Percentiles rank a stretch among this genome's conserved stretches.
Evolutionary conservation across 441 rosid species (phyloP).

Genomic region (Jatropha podagrica): DNA sequence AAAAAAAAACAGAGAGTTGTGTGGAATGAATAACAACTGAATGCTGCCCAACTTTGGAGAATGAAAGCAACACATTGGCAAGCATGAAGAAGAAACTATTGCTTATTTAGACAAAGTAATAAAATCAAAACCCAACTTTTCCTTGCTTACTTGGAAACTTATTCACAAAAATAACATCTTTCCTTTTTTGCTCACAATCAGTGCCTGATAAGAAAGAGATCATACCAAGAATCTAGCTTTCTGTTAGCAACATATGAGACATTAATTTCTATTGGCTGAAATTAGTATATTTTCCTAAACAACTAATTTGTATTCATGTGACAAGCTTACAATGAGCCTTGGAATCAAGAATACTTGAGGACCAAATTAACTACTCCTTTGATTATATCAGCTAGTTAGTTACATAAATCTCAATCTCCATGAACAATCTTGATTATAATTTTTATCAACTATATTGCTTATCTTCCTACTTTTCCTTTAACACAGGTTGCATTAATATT

Average conservation of each 20-base stretch:
- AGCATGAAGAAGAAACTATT: background rate
- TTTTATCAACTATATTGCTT: background rate
- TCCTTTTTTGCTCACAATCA: background rate
- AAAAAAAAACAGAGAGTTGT: background rate
- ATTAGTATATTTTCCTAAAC: background rate
- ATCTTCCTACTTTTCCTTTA: background rate
- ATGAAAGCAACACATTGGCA: background rate
- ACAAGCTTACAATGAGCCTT: too few relatives aligned
- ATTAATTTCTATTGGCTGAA: background rate
- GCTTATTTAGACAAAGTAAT: background rate
- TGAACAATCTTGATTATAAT: background rate
- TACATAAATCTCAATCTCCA: background rate
- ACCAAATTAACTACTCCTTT: background rate
- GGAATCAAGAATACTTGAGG: too few relatives aligned
- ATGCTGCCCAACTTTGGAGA: background rate
- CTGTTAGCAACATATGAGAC: background rate
- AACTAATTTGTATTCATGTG: too few relatives aligned
- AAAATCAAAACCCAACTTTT: background rate
- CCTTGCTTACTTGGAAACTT: background rate
- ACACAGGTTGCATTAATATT: background rate
- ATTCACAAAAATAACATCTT: background rate
- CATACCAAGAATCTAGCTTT: background rate
- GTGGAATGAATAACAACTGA: constrained; percentile 1
- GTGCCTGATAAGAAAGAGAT: background rate
- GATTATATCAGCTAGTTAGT: background rate